A percentile compares a stretch with the other conserved stretches of the same genome.
These are phyloP conservation scores for Pontederia paniculata DNA, from an alignment of 176 grass and related monocot species.

Conservation along the genomic window DNA sequence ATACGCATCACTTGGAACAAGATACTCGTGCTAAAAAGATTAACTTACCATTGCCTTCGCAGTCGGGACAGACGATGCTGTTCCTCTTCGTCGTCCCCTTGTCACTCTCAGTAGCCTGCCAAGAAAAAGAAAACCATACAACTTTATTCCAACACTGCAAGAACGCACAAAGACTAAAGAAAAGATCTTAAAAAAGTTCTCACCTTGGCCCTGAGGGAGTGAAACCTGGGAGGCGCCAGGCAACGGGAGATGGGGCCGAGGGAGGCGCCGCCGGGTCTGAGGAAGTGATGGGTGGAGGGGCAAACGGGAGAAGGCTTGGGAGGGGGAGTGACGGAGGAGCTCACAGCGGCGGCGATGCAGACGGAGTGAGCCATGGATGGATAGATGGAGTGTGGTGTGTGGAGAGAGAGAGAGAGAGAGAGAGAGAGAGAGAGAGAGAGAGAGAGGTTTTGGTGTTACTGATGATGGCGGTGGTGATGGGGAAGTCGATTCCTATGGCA, in stretches of 20 bases:
- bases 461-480: too few relatives aligned
- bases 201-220: slow-evolving; percentile 49
- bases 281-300: too few relatives aligned
- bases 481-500: too few relatives aligned
- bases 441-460: too few relatives aligned
- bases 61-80: slow-evolving; percentile 44
- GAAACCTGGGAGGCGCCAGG: slow-evolving; percentile 11
- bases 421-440: too few relatives aligned
- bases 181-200: neutral
- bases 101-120: slow-evolving; percentile 38
- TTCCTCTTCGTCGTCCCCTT: slow-evolving; percentile 30
- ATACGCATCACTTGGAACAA: neutral
- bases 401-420: too few relatives aligned
- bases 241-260: slow-evolving; percentile 22
- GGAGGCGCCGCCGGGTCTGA: neutral
- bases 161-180: neutral
- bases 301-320: neutral
- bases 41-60: slow-evolving; percentile 53
- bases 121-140: slow-evolving; percentile 1
- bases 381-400: too few relatives aligned
- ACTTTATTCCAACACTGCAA: neutral
- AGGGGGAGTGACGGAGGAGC: neutral
- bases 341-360: neutral
- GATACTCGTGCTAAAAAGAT: neutral
- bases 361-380: neutral